A percentile compares a stretch with the other conserved stretches of the same genome.
Evolutionary conservation across 192 early-diverging fungal genomes (phyloP).

Genomic region (Backusella luteola): DNA sequence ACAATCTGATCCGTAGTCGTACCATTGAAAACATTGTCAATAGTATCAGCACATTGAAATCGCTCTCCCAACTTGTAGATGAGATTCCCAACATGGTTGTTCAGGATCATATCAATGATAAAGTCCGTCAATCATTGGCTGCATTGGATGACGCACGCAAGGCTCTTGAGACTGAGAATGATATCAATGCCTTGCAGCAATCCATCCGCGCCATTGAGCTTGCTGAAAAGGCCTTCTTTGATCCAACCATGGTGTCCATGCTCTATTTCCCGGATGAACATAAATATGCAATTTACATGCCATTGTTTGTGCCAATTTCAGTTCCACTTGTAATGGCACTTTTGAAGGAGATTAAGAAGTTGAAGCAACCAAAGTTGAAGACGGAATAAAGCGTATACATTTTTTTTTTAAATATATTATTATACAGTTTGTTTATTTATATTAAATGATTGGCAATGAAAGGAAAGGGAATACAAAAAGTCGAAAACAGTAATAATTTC

Average conservation of each 20-base stretch:
- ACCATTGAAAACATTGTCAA: constrained; percentile 71
- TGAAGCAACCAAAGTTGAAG: constrained; percentile 22
- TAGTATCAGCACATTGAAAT: constrained; percentile 75
- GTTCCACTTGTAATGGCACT: constrained; percentile 67
- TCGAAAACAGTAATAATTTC: background rate
- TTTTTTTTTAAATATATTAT: background rate
- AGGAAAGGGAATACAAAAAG: background rate
- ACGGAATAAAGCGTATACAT: background rate
- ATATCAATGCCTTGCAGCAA: constrained; percentile 50
- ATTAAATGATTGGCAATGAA: background rate
- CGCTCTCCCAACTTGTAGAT: constrained; percentile 72
- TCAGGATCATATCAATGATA: constrained; percentile 73
- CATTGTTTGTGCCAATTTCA: constrained; percentile 86
- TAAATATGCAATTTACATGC: constrained; percentile 96
- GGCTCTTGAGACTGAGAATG: constrained; percentile 35
- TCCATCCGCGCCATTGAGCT: constrained; percentile 63
- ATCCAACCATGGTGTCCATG: constrained; percentile 97
- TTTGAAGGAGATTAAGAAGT: constrained; percentile 43
- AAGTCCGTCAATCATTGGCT: constrained; percentile 36
- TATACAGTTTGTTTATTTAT: background rate
- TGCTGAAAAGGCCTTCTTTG: constrained; percentile 93
- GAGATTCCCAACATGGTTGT: constrained; percentile 93
- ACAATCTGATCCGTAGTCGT: constrained; percentile 67
- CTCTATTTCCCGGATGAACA: constrained; percentile 99
- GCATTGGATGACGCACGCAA: constrained; percentile 36